Conservation (phyloP, 306 rosid genomes). For the Lupinus albus region DNA sequence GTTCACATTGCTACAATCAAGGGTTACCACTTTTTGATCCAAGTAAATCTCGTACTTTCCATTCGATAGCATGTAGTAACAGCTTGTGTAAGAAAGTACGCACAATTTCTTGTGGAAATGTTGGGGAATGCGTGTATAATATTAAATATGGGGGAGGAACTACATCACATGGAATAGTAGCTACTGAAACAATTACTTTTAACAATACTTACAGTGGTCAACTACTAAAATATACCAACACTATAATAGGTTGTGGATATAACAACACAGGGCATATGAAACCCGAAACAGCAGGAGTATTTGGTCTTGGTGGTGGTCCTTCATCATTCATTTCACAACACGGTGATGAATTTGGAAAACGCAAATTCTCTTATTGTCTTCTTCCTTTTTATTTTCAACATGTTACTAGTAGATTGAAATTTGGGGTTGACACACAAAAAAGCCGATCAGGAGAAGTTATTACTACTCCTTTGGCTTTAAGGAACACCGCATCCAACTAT, state of each 20-base stretch:
- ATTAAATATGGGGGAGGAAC: too few species aligned
- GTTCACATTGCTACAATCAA: neutral
- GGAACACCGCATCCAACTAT: too few species aligned
- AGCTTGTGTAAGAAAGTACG: neutral
- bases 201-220: neutral
- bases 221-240: too few species aligned
- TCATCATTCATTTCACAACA: neutral
- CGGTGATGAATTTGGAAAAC: neutral
- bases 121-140: neutral
- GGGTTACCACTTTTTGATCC: neutral
- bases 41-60: neutral
- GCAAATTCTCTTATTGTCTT: neutral
- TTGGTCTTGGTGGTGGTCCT: neutral
- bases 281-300: neutral
- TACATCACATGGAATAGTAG: neutral
- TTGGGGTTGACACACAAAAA: neutral
- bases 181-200: neutral
- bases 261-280: too few species aligned
- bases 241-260: neutral
- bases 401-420: too few species aligned
- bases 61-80: neutral
- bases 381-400: neutral
- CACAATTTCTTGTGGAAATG: neutral
- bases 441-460: neutral
- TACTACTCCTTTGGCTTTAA: neutral